Conservation (phyloP, 768 basidiomycete genomes). For the Boletus vinaceobasis region DNA sequence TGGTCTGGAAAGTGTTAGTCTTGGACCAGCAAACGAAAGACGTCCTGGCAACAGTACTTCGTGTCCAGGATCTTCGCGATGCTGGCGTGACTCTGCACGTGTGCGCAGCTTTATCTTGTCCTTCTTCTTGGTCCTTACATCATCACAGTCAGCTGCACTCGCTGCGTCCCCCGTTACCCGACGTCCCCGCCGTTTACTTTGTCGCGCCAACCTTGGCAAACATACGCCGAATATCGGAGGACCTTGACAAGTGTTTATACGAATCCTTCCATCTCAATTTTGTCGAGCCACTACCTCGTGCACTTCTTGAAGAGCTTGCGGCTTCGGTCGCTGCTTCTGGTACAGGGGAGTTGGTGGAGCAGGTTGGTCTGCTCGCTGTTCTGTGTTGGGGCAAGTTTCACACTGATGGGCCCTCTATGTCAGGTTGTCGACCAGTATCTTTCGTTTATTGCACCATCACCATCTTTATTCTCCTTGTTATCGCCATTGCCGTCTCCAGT, state of each 20-base stretch:
- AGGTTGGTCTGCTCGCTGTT: conserved; percentile 42
- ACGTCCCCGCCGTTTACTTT: conserved; percentile 97
- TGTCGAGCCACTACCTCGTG: conserved; percentile 84
- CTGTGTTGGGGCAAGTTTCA: background rate
- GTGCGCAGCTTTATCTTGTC: conserved; percentile 46
- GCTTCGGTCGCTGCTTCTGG: conserved; percentile 81
- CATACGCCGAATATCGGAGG: conserved; percentile 87
- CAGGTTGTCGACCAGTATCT: conserved; percentile 96
- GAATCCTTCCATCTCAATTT: conserved; percentile 95
- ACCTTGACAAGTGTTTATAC: conserved; percentile 85
- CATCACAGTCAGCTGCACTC: conserved; percentile 81
- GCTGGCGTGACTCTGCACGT: conserved; percentile 97
- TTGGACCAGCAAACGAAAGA: conserved; percentile 96
- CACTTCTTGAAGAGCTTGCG: conserved; percentile 91
- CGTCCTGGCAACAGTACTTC: conserved; percentile 88
- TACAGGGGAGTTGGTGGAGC: conserved; percentile 75
- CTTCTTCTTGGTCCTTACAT: conserved; percentile 1
- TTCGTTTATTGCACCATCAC: conserved; percentile 91
- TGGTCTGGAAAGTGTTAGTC: conserved; percentile 95
- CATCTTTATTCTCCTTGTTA: conserved; percentile 87
- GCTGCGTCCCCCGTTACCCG: conserved; percentile 80
- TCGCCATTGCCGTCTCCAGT: conserved; percentile 48
- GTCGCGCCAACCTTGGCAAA: conserved; percentile 87
- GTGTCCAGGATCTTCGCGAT: conserved; percentile 95
- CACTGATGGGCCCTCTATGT: background rate